Conservation (phyloP, 23 red algal species). For the Porphyridium purpureum region DNA sequence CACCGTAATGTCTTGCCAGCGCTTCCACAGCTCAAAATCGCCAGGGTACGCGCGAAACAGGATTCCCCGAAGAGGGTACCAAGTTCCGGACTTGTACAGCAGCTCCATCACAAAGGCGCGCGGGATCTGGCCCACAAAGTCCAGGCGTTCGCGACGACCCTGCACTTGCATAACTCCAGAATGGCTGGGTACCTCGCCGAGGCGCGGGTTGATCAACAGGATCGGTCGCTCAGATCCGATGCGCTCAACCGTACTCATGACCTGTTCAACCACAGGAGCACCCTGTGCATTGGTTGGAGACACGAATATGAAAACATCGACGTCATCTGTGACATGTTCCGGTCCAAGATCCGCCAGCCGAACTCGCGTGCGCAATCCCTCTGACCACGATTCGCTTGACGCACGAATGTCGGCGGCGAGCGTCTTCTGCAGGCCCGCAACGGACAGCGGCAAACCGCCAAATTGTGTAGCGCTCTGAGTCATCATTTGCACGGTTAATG, state of each 20-base stretch:
- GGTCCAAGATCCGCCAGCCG: slow-evolving; percentile 16
- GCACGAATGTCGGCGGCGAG: slow-evolving; percentile 42
- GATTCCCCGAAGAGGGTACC: slow-evolving; percentile 7
- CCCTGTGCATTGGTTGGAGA: slow-evolving; percentile 54
- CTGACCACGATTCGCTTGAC: slow-evolving; percentile 30
- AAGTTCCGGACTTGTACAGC: slow-evolving; percentile 42
- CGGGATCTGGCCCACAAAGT: slow-evolving; percentile 15
- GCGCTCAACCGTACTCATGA: slow-evolving; percentile 6
- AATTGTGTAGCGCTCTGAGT: slow-evolving; percentile 31
- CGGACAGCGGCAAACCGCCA: slow-evolving; percentile 62
- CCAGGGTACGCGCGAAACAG: slow-evolving; percentile 3
- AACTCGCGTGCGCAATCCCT: background rate
- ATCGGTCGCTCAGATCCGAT: slow-evolving; percentile 14
- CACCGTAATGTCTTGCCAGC: no score
- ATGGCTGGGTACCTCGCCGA: slow-evolving; percentile 53
- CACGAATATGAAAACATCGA: slow-evolving; percentile 34
- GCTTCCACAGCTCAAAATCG: slow-evolving; percentile 3
- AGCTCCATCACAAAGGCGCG: slow-evolving; percentile 41
- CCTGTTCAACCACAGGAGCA: slow-evolving; percentile 31
- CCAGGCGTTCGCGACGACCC: slow-evolving; percentile 34
- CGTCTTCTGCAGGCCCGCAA: slow-evolving; percentile 47
- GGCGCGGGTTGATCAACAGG: slow-evolving; percentile 37
- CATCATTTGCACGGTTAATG: slow-evolving; percentile 12
- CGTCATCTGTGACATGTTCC: slow-evolving; percentile 14
- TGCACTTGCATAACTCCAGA: slow-evolving; percentile 51